Evolutionary conservation across 441 rosid genomes (phyloP), one percentile per base, ranked within the genome.

Genomic region (Euphorbia neoarborescens): DNA sequence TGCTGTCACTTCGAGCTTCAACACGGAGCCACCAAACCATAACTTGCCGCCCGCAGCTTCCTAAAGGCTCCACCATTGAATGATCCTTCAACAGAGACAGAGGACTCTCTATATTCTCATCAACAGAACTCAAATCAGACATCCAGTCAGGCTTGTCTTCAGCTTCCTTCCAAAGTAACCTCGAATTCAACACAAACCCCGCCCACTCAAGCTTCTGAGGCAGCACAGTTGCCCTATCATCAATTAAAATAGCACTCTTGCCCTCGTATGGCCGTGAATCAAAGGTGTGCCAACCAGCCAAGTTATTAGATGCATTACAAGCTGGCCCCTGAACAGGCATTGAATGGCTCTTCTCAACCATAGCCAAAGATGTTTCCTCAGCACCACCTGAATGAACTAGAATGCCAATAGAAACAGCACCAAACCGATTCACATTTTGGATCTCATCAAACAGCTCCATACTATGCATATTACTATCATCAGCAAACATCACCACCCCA

Each of bases 11-110:
- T 8, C 97, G 97, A 73, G 98, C 99, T 85, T 95, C 99, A 71
- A 95, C 96, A 34, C 99, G 98, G 68, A 95, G 92, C 99, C 99
- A 95, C 99, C 99, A 95, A 1, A 92, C 82, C 75, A 95, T 58
- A 78, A 95, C 91, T 71, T 90, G 95, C 75, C 84, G 88, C 13
- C 99, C 99, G 42, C 99, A 95, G 79, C 88, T 89, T 70, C 98
- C 99, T 32, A 95, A 90, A 44, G 99, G 98, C 76, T 95, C 98
- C 64, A 90, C 96, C 75, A 85, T 74, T 6, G 89, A 82, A 73
- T 84, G 77, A 68, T 88, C 92, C 69, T 85, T 87, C 77, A 92
- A 77, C 53, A 95, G 78, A 71, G 86, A 77, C 56, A 95, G 74
- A 9, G 99, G 98, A 80, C 89, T 92, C 80, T 86, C 94, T 22